Base-by-base conservation (phyloP, 768 basidiomycete species). In the Trametes maxima region DNA sequence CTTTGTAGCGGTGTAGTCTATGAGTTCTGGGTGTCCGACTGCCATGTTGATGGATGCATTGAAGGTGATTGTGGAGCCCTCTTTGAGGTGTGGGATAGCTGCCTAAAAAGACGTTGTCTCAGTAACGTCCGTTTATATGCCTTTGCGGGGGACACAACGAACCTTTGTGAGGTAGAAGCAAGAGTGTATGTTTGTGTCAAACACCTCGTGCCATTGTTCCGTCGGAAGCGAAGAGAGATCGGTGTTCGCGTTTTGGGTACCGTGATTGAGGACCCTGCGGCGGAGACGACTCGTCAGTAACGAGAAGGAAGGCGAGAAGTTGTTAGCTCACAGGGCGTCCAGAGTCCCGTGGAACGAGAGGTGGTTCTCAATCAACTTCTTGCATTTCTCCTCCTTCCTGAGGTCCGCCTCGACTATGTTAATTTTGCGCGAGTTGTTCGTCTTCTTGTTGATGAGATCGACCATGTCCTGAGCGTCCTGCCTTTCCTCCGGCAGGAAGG, bases 1-100 rank as follows among this genome's bases (percentile, higher is more conserved):
- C 68, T 84, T 84, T 25, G 83, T 83, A 8, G 80, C 69, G 16
- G 82, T 82, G 70, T 83, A 85, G 70, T 85, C 83, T 40, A 84
- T 67, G 22, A 85, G 72, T 60, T 80, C 76, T n/a, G 73, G 72
- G 36, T 80, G 78, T 0, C 79, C 80, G 35, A 79, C 71, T 50
- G 75, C 76, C 16, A 73, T 73, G 71, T 82, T 82, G 69, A 79
- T 75, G 54, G 73, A 76, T 0, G 74, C 73, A 61, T 80, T 80
- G 72, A 77, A 79, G 67, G 78, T 76, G 68, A 83, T 82, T 36
- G 74, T 70, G 21, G 68, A 59, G 14, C 70, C 79, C 61, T 74
- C 72, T 10, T 72, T 68, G 67, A 84, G 76, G 59, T 78, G 71
- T 0, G 79, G 78, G 37, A 84, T 65, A 14, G 81, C 71, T n/a